Percentiles rank a stretch among this genome's conserved stretches.
Evolutionary conservation across 148 eudicot genomes (phyloP).

Genomic region (Nepenthes gracilis): DNA sequence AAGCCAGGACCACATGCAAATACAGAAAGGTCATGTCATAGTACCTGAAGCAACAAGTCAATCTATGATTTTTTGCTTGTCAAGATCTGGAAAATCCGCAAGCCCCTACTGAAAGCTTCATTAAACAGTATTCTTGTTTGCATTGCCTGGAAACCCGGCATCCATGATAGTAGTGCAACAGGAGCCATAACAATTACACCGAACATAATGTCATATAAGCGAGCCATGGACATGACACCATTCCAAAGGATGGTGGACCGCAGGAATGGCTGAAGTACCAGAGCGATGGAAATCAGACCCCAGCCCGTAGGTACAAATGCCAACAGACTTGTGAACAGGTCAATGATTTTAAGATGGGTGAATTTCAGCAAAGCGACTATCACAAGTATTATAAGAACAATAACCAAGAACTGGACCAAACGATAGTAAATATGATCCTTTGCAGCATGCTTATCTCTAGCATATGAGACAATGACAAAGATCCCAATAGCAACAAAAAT

Average conservation of each 20-base stretch:
- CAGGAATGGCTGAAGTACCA: conserved; percentile 59
- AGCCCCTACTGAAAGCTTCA: conserved; percentile 86
- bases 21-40: background rate
- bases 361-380: conserved; percentile 53
- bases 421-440: conserved; percentile 82
- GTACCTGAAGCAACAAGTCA: conserved; percentile 30
- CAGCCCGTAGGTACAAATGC: conserved; percentile 89
- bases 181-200: conserved; percentile 81
- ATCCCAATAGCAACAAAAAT: conserved; percentile 48
- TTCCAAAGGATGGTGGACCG: conserved; percentile 47
- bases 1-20: too few species aligned
- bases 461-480: conserved; percentile 36
- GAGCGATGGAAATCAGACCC: conserved; percentile 76
- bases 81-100: conserved; percentile 72
- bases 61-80: conserved; percentile 45
- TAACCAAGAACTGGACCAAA: conserved; percentile 68
- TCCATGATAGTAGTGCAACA: conserved; percentile 77
- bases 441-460: conserved; percentile 67
- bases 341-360: conserved; percentile 46
- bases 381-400: conserved; percentile 38
- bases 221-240: conserved; percentile 60
- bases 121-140: conserved; percentile 92
- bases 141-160: conserved; percentile 95
- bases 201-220: conserved; percentile 70
- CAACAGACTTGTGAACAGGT: conserved; percentile 66